A percentile compares a stretch with the other conserved stretches of the same genome.
phyloP scores from a whole-genome alignment of 305 asterid species.

The Fraxinus platypoda region DNA sequence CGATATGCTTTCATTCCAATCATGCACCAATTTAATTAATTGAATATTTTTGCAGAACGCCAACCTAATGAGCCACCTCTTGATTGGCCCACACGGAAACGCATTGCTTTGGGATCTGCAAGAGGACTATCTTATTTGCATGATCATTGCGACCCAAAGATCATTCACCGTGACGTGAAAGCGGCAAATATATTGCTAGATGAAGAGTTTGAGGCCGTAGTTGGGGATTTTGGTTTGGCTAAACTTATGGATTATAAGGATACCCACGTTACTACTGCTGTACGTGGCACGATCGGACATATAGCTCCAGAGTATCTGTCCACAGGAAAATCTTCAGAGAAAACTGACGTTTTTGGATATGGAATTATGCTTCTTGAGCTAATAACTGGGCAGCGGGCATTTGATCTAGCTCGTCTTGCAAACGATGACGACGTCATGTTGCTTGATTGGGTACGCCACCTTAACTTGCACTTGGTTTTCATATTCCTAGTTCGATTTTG shows the following conservation, averaged over 20 bases:
- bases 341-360: conserved; percentile 60
- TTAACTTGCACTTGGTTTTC: not conserved
- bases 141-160: conserved; percentile 62
- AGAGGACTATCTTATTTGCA: conserved; percentile 59
- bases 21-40: not conserved
- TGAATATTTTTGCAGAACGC: conserved; percentile 37
- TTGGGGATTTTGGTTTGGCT: conserved; percentile 65
- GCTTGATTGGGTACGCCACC: conserved; percentile 55
- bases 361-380: conserved; percentile 63
- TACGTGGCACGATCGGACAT: conserved; percentile 59
- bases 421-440: conserved; percentile 63
- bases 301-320: conserved; percentile 62
- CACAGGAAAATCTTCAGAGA: conserved; percentile 54
- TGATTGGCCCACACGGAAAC: conserved; percentile 54
- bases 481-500: not conserved
- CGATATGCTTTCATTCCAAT: not conserved
- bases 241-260: conserved; percentile 63
- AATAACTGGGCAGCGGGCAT: conserved; percentile 55
- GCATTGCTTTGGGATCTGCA: conserved; percentile 57
- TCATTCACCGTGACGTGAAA: conserved; percentile 61
- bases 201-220: conserved; percentile 64
- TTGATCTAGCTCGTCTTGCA: conserved; percentile 65
- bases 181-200: conserved; percentile 61
- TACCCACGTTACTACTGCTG: conserved; percentile 56
- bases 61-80: conserved; percentile 54